Conservation (phyloP, 768 basidiomycete species). For the Pleurotus tuber-regium region DNA sequence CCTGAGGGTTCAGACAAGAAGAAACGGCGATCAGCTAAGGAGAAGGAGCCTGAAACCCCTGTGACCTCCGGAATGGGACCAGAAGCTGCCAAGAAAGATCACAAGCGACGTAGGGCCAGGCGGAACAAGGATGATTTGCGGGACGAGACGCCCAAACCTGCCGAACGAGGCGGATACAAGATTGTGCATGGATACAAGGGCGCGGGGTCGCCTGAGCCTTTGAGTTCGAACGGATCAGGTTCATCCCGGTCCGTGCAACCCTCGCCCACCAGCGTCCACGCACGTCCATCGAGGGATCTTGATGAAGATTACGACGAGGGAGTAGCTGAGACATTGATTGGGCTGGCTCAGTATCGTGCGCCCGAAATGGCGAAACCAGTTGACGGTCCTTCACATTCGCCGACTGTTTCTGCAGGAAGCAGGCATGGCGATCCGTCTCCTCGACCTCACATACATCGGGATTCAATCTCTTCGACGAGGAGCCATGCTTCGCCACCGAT, state of each 20-base stretch:
- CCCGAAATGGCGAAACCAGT: constrained; percentile 27
- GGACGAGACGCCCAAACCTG: constrained; percentile 43
- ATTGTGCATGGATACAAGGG: constrained; percentile 32
- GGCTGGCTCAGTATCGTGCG: constrained; percentile 48
- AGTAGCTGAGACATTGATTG: constrained; percentile 82
- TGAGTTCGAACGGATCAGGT: constrained; percentile 64
- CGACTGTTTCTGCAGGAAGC: constrained; percentile 57
- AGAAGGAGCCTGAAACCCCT: constrained; percentile 38
- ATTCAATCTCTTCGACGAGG: constrained; percentile 64
- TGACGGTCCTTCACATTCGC: constrained; percentile 46
- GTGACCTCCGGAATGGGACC: constrained; percentile 24
- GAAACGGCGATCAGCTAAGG: constrained; percentile 43
- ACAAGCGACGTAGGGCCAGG: constrained; percentile 40
- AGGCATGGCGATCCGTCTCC: constrained; percentile 49
- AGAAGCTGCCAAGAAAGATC: constrained; percentile 55
- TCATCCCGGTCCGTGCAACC: constrained; percentile 69
- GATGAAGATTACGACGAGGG: constrained; percentile 95
- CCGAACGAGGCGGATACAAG: constrained; percentile 25
- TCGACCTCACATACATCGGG: constrained; percentile 55
- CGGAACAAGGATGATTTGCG: constrained; percentile 45
- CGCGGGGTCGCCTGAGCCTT: constrained; percentile 55
- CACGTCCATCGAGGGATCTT: constrained; percentile 61
- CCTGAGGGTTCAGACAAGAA: constrained; percentile 41
- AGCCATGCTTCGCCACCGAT: constrained; percentile 63
- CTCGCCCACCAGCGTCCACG: constrained; percentile 62